phyloP scores from a whole-genome alignment of 1,139 yeast species.

The Zygosaccharomyces pseudobailii region DNA sequence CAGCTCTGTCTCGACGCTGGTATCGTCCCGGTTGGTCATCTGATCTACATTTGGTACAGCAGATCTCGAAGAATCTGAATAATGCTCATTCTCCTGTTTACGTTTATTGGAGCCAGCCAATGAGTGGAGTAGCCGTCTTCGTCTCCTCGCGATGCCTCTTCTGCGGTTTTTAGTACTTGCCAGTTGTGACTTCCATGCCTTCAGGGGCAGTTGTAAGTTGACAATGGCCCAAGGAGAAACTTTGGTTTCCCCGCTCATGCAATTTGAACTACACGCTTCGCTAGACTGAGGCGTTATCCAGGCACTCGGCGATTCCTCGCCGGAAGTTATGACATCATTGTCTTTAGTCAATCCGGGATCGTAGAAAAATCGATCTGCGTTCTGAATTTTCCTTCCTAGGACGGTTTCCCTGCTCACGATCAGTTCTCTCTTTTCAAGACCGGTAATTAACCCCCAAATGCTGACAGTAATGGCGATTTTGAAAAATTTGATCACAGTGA shows the following conservation, averaged over 20 bases:
- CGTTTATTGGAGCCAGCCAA: conserved; percentile 4
- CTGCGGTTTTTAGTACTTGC: conserved; percentile 9
- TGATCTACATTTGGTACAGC: background rate
- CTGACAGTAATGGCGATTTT: conserved; percentile 29
- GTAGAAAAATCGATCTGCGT: conserved; percentile 26
- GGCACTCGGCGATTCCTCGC: background rate
- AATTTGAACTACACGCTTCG: background rate
- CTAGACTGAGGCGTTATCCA: background rate
- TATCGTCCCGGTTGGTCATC: conserved; percentile 5
- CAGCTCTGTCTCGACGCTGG: conserved; percentile 18
- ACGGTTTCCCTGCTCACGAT: conserved; percentile 26
- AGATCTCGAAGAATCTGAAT: conserved; percentile 1
- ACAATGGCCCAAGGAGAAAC: background rate
- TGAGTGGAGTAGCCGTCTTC: background rate
- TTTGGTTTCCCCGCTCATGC: background rate
- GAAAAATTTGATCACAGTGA: conserved; percentile 21
- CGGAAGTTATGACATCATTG: background rate
- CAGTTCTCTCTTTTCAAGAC: conserved; percentile 27
- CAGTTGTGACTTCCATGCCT: conserved; percentile 16
- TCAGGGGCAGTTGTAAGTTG: conserved; percentile 10
- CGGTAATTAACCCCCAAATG: conserved; percentile 32
- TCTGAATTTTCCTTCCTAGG: conserved; percentile 30
- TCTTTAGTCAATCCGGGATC: conserved; percentile 17
- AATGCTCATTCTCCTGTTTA: conserved; percentile 1
- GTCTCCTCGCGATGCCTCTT: background rate